Base-by-base conservation (phyloP, 352 stramenopile species). In the Phytopythium kandeliae region DNA sequence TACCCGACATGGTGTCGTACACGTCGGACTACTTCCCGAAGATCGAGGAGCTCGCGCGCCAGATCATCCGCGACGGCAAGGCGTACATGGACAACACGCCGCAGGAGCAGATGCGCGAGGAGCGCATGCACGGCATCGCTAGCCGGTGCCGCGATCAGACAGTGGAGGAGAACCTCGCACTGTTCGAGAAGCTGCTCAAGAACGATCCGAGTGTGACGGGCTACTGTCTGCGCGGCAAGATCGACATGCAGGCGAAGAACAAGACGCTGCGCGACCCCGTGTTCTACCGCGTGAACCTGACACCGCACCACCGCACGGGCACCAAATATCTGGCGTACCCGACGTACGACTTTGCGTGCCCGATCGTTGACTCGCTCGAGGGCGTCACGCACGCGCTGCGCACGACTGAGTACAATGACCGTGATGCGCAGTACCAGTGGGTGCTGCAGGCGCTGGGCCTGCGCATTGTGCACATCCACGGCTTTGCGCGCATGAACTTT, bases 51-150 rank as follows among this genome's bases (percentile, higher is more conserved):
- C 95, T 96, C 56, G 97, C 97, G 24, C 62, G 89, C 22, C 74
- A 95, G 66, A 83, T 99, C 78, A 98, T 99, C 57, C 66, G 81
- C 33, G 89, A 98, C 42, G 96, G 97, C 22, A 74, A 96, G 3
- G 97, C 94, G 1, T 99, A 98, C 80, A 99, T 99, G 96, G 97
- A 99, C 74, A 97, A 99, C 74, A 99, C 96, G 16, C 78, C 95
- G n/a, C 95, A 99, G 68, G 96, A 99, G 68, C 62, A 88, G 60
- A 99, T 99, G 95, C 89, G 79, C 54, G 86, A 96, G 50, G 96
- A 99, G 71, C 87, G 97, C 41, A 97, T 97, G 82, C 74, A 97
- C 44, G 84, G 94, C 37, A 83, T 91, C 35, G 73, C 98, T 28
- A 98, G 87, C 9, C 89, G 88, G 48, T 86, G 91, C 60, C 89